Percentiles rank a stretch among this genome's conserved stretches.
These are phyloP conservation scores for Botrytis elliptica DNA, from an alignment of 2,329 filamentous ascomycete genomes.

Conservation along the genomic window DNA sequence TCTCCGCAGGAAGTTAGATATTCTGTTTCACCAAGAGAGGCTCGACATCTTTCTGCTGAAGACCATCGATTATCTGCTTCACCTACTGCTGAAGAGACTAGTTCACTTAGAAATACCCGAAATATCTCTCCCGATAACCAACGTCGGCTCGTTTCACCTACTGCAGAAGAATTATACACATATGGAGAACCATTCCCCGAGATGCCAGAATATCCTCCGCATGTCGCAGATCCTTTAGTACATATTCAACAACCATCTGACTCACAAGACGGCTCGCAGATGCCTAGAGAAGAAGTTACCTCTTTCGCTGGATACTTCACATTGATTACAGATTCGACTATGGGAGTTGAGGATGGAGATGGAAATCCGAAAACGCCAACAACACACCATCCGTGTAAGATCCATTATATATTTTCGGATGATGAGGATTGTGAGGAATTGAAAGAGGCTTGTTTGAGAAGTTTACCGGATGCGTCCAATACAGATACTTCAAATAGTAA, in stretches of 20 bases:
- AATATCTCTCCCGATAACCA: not conserved
- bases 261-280: slow-evolving; percentile 9
- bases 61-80: not conserved
- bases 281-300: not conserved
- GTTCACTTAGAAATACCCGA: not conserved
- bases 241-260: slow-evolving; percentile 14
- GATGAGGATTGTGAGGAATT: slow-evolving; percentile 77
- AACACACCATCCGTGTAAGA: slow-evolving; percentile 72
- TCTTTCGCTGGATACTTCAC: slow-evolving; percentile 80
- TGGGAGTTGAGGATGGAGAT: not conserved
- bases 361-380: slow-evolving; percentile 54
- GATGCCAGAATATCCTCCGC: not conserved
- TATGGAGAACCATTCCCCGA: slow-evolving; percentile 16
- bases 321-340: slow-evolving; percentile 69
- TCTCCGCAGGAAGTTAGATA: slow-evolving; percentile 4
- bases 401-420: slow-evolving; percentile 92
- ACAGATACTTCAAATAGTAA: not conserved
- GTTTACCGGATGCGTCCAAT: not conserved
- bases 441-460: slow-evolving; percentile 57
- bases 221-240: not conserved
- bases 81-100: not conserved
- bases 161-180: slow-evolving; percentile 2
- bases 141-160: not conserved
- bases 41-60: not conserved
- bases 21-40: not conserved